Evolutionary conservation across 176 grass and related monocot genomes (phyloP).

Genomic region (Aegilops bicornis): DNA sequence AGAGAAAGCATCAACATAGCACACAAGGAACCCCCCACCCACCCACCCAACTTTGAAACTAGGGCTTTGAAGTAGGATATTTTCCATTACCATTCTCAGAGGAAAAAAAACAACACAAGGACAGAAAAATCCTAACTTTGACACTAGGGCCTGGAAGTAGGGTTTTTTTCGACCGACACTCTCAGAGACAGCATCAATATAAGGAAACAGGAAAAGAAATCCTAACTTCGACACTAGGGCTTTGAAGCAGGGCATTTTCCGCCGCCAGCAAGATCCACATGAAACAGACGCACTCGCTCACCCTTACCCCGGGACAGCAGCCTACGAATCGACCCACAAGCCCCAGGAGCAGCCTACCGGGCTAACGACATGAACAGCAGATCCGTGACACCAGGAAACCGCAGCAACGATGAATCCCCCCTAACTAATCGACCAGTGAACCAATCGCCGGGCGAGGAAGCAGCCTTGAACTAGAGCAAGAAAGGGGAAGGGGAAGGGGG

Average conservation of each 20-base stretch:
- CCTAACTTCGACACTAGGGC: neutral
- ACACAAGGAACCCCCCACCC: neutral
- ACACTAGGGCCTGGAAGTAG: neutral
- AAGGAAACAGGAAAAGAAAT: neutral
- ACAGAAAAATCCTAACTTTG: neutral
- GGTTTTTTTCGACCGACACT: neutral
- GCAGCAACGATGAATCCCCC: neutral
- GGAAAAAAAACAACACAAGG: neutral
- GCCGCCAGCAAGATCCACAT: neutral
- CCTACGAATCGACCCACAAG: neutral
- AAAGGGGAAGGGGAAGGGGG: neutral
- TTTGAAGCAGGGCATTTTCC: neutral
- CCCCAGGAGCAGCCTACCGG: neutral
- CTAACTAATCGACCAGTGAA: neutral
- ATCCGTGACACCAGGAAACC: neutral
- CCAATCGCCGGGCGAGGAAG: neutral
- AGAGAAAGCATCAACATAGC: neutral
- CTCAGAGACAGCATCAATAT: neutral
- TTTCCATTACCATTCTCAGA: too few species aligned
- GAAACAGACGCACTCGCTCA: neutral
- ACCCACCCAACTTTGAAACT: neutral
- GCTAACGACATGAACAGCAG: neutral
- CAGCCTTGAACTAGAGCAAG: neutral
- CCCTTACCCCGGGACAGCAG: neutral
- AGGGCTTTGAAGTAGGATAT: neutral